Evolutionary conservation across 495 filamentous ascomycete species (phyloP), one percentile per base, ranked within the genome.

Genomic region (Penicillium flavigenum): DNA sequence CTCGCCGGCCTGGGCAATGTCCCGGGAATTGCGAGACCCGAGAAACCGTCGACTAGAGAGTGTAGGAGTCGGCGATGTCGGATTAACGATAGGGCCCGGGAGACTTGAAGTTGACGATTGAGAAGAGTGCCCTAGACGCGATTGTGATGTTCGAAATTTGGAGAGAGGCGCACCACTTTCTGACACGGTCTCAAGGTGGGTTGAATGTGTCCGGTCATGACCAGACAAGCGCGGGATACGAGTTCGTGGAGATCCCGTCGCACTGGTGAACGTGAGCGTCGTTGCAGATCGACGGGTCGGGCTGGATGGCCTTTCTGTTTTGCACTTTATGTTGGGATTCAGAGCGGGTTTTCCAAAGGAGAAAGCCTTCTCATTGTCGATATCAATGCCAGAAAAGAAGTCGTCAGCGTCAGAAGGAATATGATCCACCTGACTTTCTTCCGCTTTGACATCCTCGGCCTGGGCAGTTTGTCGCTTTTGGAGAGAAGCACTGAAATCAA

Each of bases 261-360:
- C 72, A 64, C 91, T 94, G 31, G 90, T 96, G 73, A 97, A 97
- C 19, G 90, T 96, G 54, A 98, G 74, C 14, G 91, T 92, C 38
- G 91, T 90, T 11, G 90, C 85, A 8, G 91, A 83, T 42, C 80
- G 77, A 62, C 90, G 87, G 47, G 86, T 81, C 50, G 88, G 87
- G 62, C 87, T 92, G 44, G 78, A 75, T 59, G 86, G 81, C 45
- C 83, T 79, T 57, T 79, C 70, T 60, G 83, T 80, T 64, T 92
- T 96, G 64, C 92, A 82, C 70, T 93, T 93, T 58, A 98, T 81
- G 63, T 98, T 97, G 47, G 90, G 91, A 67, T 98, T 95, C n/a
- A 96, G 73, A 10, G 88, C 89, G 16, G 88, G 76, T 67, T 94
- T 96, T 53, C 77, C 81, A 11, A 88, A 83, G 62, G 88, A 83